Evolutionary conservation across 257 asterid species (phyloP).

Genomic region (Primulina eburnea): DNA sequence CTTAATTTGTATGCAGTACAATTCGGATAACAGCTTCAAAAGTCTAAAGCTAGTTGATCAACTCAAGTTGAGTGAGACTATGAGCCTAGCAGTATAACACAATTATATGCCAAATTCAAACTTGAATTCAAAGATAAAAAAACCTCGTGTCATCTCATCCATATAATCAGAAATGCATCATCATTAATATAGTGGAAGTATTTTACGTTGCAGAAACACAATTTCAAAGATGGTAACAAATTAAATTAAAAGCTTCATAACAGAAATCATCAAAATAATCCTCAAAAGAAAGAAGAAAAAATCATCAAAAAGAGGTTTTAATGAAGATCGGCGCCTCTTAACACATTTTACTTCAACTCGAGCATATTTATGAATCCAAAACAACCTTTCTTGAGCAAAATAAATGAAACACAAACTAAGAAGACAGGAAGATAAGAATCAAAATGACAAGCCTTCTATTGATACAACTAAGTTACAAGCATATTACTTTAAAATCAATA

Average conservation of each 20-base stretch:
- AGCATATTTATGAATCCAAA: neutral
- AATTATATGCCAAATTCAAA: neutral
- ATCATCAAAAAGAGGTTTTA: no score
- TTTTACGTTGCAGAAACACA: neutral
- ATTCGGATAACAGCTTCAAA: neutral
- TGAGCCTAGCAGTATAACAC: neutral
- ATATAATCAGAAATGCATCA: neutral
- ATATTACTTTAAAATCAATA: neutral
- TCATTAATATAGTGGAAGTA: neutral
- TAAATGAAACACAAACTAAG: no score
- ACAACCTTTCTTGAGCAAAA: neutral
- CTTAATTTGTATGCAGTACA: neutral
- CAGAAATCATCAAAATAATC: neutral
- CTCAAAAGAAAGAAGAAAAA: no score
- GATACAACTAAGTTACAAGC: no score
- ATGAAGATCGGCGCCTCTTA: neutral
- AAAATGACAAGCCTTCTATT: no score
- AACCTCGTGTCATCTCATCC: neutral
- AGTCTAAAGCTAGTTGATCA: conserved; percentile 6
- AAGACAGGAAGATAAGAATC: no score
- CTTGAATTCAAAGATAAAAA: neutral
- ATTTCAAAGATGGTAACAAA: neutral
- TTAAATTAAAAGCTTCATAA: no score
- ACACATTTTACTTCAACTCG: neutral
- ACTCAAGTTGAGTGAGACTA: neutral